Conservation (phyloP, 306 rosid genomes). For the Cucumis melo region DNA sequence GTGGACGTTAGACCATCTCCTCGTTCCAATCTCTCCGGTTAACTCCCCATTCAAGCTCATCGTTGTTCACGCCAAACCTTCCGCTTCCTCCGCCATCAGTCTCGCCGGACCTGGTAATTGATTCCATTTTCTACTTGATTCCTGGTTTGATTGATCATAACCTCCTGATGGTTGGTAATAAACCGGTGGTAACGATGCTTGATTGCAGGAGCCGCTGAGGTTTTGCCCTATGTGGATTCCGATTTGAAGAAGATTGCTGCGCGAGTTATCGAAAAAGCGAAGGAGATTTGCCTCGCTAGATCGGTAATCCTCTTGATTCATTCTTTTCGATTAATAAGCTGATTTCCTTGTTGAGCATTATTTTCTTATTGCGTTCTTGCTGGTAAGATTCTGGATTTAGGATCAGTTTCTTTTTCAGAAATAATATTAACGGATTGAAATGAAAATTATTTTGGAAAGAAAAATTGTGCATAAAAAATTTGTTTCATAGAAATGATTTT, state of each 20-base stretch:
- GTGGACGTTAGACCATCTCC: slow-evolving; percentile 35
- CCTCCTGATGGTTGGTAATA: not conserved
- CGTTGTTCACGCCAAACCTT: slow-evolving; percentile 28
- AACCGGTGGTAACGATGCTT: not conserved
- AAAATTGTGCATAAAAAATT: not conserved
- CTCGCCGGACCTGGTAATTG: slow-evolving; percentile 23
- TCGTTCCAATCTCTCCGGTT: slow-evolving; percentile 13
- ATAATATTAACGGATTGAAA: not conserved
- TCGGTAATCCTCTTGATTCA: slow-evolving; percentile 13
- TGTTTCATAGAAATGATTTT: not conserved
- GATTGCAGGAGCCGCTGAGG: slow-evolving; percentile 7
- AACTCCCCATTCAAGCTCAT: slow-evolving; percentile 28
- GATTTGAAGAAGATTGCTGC: slow-evolving; percentile 30
- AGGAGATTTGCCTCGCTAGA: slow-evolving; percentile 25
- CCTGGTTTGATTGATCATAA: not conserved
- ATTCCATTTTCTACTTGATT: not conserved
- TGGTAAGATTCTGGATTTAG: not conserved
- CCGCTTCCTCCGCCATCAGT: slow-evolving; percentile 17
- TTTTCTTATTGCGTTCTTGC: not conserved
- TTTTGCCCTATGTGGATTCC: slow-evolving; percentile 12
- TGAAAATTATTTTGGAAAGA: not conserved
- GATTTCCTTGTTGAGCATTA: not conserved
- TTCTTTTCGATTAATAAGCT: not conserved
- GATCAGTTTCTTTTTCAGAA: not conserved
- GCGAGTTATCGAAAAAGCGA: slow-evolving; percentile 29